A percentile compares a stretch with the other conserved stretches of the same genome.
phyloP scores from a whole-genome alignment of 345 rosid genomes.

The Hevea brasiliensis region DNA sequence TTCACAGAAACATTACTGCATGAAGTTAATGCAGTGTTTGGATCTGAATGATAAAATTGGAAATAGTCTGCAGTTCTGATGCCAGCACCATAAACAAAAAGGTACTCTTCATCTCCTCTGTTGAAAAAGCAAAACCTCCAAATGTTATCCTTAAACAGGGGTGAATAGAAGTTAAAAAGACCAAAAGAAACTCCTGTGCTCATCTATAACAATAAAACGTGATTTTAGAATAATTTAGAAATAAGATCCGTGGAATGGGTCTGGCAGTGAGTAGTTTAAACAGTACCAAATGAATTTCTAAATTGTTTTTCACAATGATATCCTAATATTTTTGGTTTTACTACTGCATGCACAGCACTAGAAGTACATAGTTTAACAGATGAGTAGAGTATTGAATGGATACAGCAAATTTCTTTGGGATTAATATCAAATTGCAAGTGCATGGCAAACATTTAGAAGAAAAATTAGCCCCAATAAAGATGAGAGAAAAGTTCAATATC shows the following conservation, averaged over 20 bases:
- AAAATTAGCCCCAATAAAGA: slow-evolving; percentile 12
- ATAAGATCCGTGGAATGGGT: neutral
- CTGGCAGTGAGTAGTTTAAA: neutral
- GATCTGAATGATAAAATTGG: slow-evolving; percentile 57
- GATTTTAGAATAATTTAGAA: neutral
- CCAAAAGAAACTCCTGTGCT: too few species aligned
- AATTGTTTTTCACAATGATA: neutral
- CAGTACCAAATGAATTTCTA: neutral
- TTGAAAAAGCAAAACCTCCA: slow-evolving; percentile 11
- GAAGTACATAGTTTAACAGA: neutral
- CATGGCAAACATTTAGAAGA: neutral
- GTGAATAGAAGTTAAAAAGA: neutral
- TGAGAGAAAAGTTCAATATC: slow-evolving; percentile 16
- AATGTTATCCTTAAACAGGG: neutral
- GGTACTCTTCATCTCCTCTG: slow-evolving; percentile 69
- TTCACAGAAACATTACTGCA: slow-evolving; percentile 30
- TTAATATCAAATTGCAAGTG: neutral
- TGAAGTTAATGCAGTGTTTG: slow-evolving; percentile 40
- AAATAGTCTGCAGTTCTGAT: slow-evolving; percentile 68
- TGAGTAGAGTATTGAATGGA: neutral
- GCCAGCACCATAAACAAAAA: slow-evolving; percentile 52
- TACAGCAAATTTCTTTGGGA: neutral
- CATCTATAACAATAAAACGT: neutral
- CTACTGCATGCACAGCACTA: neutral
- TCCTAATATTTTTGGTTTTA: neutral